Evolutionary conservation across 352 stramenopile species (phyloP), one percentile per base, ranked within the genome.

Genomic region (Phytophthora agathidicida): DNA sequence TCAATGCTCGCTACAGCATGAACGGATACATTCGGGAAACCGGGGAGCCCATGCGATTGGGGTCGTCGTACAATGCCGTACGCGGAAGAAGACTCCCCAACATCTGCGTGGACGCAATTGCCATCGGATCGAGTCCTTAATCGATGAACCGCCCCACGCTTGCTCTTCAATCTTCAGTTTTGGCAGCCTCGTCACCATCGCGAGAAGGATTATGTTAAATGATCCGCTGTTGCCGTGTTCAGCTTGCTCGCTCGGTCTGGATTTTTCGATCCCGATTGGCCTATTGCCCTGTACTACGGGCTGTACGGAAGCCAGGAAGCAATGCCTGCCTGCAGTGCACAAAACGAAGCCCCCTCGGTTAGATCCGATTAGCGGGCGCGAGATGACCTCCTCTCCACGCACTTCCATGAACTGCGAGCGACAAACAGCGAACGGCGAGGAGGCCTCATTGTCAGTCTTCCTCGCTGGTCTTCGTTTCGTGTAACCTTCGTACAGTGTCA

Each of bases 131-230:
- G 20, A 13, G 27, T 35, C 26, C 35, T 48, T 42, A 42, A 41
- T 39, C 36, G 19, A 24, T 13, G 17, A 8, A 6, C 19, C 41
- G 49, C 28, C 49, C 37, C 9, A 22, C 20, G 27, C 49, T 59
- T 49, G 36, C 9, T 38, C 48, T 47, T 57, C 26, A 46, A 16
- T 32, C 17, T 57, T 57, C 48, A 57, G 48, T 37, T 57, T 57
- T 55, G 47, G 36, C 33, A 55, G 24, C 23, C 26, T 31, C 2
- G 7, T n/a, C 48, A 45, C 36, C 36, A 46, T 47, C 32, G 26
- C 27, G n/a, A 16, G 41, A 35, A 16, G 6, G 41, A 2, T 9
- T 16, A 9, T 22, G 45, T 41, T 53, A 42, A 53, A 33, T n/a
- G 5, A 19, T 24, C n/a, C n/a, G n/a, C n/a, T n/a, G n/a, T n/a